Evolutionary conservation across 352 stramenopile species (phyloP), one percentile per base, ranked within the genome.

Genomic region (Aphanomyces cochlioides): DNA sequence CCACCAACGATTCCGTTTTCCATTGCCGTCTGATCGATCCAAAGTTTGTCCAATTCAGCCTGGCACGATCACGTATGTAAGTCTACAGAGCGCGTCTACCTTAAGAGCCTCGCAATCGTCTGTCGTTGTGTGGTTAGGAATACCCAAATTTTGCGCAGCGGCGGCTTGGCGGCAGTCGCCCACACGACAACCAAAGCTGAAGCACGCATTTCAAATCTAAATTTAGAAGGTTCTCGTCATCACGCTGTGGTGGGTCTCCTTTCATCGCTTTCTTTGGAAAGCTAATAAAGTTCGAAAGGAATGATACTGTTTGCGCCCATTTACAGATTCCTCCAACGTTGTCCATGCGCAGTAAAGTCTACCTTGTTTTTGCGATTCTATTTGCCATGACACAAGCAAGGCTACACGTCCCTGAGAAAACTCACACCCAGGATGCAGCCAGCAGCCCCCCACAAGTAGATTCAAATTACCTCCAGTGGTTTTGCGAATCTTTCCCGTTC

Each of bases 1-100:
- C 79, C 83, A 38, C 82, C 84, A 37, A 89, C 80, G 34, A 93
- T 69, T n/a, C 85, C 85, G 64, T 90, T 80, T 1, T 72, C 53
- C 10, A 84, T 75, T 54, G 90, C 84, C 79, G 36, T 58, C 91
- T 90, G 53, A 89, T 72, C 2, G 84, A 63, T 70, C 64, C 54
- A 70, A 34, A 61, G n/a, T 37, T 61, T 47, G 37, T 56, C 53
- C 13, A 38, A 19, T 34, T 53, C 15, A 50, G 38, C 3, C 61
- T 47, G 28, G n/a, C 12, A 15, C 43, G 17, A 67, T 67, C 7
- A 67, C 12, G 21, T 37, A 58, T 19, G 21, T 56, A n/a, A 10
- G 13, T 38, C 58, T 7, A 54, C 7, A 13, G 41, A 67, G 10
- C 5, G 17, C n/a, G 17, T 0, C 36, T 56, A 67, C 64, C 39